Conservation (phyloP, 768 basidiomycete species). For the Agaricus subrufescens region DNA sequence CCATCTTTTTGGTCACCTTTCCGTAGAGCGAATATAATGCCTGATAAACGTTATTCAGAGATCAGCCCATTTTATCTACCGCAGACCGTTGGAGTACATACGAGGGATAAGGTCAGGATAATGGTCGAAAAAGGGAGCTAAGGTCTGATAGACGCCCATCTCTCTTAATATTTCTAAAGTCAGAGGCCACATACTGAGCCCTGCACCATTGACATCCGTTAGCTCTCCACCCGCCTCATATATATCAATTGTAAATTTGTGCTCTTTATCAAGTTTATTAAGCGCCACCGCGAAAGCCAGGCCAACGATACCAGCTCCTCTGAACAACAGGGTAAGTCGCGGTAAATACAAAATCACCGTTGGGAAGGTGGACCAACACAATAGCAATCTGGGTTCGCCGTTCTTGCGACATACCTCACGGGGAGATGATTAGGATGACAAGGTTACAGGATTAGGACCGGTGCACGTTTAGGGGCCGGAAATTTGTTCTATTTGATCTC, state of each 20-base stretch:
- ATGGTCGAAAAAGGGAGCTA: slow-evolving; percentile 11
- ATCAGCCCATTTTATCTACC: neutral
- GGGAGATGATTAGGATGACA: too few species aligned
- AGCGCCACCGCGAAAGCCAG: slow-evolving; percentile 31
- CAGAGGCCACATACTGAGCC: slow-evolving; percentile 32
- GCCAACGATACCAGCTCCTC: slow-evolving; percentile 40
- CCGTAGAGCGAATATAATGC: slow-evolving; percentile 15
- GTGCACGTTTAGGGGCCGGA: too few species aligned
- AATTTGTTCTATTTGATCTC: too few species aligned
- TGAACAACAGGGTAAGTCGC: slow-evolving; percentile 7
- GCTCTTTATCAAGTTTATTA: slow-evolving; percentile 16
- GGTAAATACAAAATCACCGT: neutral
- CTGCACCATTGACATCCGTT: slow-evolving; percentile 35
- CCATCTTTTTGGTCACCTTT: slow-evolving; percentile 30
- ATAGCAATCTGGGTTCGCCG: neutral
- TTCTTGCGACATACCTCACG: neutral
- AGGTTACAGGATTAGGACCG: too few species aligned
- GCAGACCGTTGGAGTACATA: neutral
- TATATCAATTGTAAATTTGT: slow-evolving; percentile 26
- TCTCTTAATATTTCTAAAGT: slow-evolving; percentile 12
- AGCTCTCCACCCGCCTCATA: slow-evolving; percentile 37
- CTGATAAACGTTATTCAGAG: neutral
- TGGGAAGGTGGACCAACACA: neutral
- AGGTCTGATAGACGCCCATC: slow-evolving; percentile 10
- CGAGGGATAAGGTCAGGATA: slow-evolving; percentile 11